Evolutionary conservation across 2,329 filamentous ascomycete genomes (phyloP), one percentile per base, ranked within the genome.

Genomic region (Diaporthe sp.): DNA sequence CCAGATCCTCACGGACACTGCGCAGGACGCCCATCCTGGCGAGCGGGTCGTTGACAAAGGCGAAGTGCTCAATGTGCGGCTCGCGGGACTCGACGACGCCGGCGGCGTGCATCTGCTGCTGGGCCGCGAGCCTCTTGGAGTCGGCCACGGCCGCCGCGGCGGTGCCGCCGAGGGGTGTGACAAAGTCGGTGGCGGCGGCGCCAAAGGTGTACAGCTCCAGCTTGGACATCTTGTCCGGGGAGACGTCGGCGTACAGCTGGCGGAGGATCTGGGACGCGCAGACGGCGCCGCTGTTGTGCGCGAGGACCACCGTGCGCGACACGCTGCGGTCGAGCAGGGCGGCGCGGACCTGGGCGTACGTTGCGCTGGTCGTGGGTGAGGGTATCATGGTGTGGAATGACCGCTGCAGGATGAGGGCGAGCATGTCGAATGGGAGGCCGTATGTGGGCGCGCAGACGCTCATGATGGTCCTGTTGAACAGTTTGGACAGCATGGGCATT

Each of bases 351-450:
- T 83, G 81, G 25, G 77, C 76, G 76, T 87, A 86, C 19, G 86
- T 79, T 4, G 79, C 78, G 4, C 81, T 79, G 34, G 82, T 81
- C 12, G 79, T 78, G 13, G 78, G 77, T 1, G 79, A 82, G 3
- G 83, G 81, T 25, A 84, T 72, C 12, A 81, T 73, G 34, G 82
- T 74, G 46, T 42, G 34, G 10, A 75, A 19, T 25, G 80, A 83
- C 6, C 83, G 81, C 73, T 82, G 82, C 4, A 85, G 61, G 53
- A 83, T 78, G n/a, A 80, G 75, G 25, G 77, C 82, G 57, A 89
- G 78, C 34, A 90, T 80, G 79, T 91, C 90, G 78, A 90, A 87
- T 49, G 88, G 84, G 3, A 88, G 83, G 76, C 91, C 90, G 42
- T 88, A 85, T 13, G 89, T 86, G 42, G 84, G 83, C 74, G 85